phyloP scores from a whole-genome alignment of 1,284 basidiomycete species.

The Vanrija humicola region DNA sequence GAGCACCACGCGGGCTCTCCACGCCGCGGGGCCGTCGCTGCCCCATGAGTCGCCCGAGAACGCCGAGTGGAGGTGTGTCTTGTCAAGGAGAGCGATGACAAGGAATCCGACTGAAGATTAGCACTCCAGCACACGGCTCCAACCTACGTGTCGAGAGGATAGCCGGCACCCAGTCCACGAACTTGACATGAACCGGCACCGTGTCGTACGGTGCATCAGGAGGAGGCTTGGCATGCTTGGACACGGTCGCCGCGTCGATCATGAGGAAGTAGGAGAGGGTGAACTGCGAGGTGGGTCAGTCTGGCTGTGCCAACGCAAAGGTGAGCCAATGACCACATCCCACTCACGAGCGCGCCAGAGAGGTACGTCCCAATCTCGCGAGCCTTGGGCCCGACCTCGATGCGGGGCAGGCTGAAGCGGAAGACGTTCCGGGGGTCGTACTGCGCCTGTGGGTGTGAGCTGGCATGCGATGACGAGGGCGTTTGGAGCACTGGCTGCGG shows the following conservation, averaged over 20 bases:
- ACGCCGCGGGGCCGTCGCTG: constrained; percentile 71
- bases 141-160: constrained; percentile 70
- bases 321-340: background rate
- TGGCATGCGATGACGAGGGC: background rate
- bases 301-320: background rate
- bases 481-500: background rate
- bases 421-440: constrained; percentile 87
- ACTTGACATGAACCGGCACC: constrained; percentile 78
- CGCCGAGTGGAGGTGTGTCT: constrained; percentile 78
- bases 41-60: constrained; percentile 59
- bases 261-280: constrained; percentile 94
- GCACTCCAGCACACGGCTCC: background rate
- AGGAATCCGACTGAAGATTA: constrained; percentile 70
- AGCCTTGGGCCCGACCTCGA: constrained; percentile 47
- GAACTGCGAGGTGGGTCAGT: constrained; percentile 57
- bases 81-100: constrained; percentile 91
- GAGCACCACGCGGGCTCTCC: constrained; percentile 81
- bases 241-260: constrained; percentile 86
- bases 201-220: constrained; percentile 65
- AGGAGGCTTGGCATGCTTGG: constrained; percentile 71
- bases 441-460: constrained; percentile 49
- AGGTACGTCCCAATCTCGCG: constrained; percentile 84
- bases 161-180: constrained; percentile 93
- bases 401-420: constrained; percentile 51
- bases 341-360: constrained; percentile 79